Conservation (phyloP, 75 land plant species). For the Picea glauca region DNA sequence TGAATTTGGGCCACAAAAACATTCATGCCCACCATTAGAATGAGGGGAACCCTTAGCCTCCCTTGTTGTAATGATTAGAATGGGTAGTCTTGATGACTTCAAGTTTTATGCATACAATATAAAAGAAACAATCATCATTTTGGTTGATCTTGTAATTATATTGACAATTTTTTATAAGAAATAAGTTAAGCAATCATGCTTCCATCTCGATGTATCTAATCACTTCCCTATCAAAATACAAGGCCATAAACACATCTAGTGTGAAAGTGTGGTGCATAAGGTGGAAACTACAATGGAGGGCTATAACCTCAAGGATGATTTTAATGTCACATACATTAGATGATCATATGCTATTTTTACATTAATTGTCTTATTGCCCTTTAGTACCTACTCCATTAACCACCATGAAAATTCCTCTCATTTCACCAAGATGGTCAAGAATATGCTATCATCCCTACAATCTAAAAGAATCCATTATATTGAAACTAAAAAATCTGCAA, state of each 20-base stretch:
- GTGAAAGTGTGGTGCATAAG: not conserved
- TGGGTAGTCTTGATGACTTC: not conserved
- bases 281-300: not conserved
- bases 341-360: not conserved
- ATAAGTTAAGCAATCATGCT: not conserved
- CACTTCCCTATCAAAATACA: not conserved
- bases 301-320: not conserved
- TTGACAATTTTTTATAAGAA: not conserved
- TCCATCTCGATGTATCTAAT: not conserved
- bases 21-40: too few species aligned
- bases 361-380: not conserved
- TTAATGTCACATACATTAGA: not conserved
- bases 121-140: not conserved
- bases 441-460: not conserved
- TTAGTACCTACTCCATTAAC: not conserved
- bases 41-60: too few species aligned
- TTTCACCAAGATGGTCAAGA: not conserved
- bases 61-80: too few species aligned
- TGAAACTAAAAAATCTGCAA: not conserved
- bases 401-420: not conserved
- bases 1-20: too few species aligned
- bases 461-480: too few species aligned
- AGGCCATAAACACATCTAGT: not conserved
- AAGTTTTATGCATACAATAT: not conserved
- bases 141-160: not conserved